Conservation (phyloP, 2,329 filamentous ascomycete genomes). For the Trichothecium roseum region DNA sequence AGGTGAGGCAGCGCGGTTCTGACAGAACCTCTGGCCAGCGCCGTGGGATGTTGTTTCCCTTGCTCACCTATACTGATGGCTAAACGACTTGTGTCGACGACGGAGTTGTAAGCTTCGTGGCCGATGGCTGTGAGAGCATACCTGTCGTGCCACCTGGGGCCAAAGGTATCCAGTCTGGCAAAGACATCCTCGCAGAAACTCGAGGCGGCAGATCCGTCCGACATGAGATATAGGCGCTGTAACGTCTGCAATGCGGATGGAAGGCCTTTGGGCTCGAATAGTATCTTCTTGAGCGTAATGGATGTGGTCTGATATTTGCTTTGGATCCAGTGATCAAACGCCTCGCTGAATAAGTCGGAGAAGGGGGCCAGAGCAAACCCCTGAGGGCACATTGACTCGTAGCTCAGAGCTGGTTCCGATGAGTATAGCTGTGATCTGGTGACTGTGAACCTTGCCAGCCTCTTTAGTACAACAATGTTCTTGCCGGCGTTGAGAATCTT, state of each 20-base stretch:
- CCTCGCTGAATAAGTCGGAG: constrained; percentile 59
- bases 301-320: constrained; percentile 64
- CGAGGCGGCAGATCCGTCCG: constrained; percentile 59
- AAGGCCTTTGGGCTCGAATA: constrained; percentile 62
- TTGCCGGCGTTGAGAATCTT: constrained; percentile 84
- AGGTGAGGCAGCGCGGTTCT: constrained; percentile 46
- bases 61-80: constrained; percentile 41
- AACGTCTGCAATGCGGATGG: constrained; percentile 55
- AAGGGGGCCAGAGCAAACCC: constrained; percentile 51
- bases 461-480: constrained; percentile 73
- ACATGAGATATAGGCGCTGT: constrained; percentile 65
- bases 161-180: constrained; percentile 55
- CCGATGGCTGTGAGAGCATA: constrained; percentile 72
- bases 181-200: constrained; percentile 62
- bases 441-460: constrained; percentile 43
- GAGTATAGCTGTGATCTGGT: constrained; percentile 18
- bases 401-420: constrained; percentile 40
- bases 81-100: constrained; percentile 51
- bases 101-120: constrained; percentile 56
- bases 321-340: constrained; percentile 68
- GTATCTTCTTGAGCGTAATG: constrained; percentile 49
- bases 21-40: constrained; percentile 46
- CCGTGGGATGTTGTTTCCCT: constrained; percentile 28
- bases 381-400: constrained; percentile 42
- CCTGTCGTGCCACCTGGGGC: constrained; percentile 62